These are phyloP conservation scores for Mrakia blollopis DNA, from an alignment of 768 basidiomycete species.

Conservation along the genomic window DNA sequence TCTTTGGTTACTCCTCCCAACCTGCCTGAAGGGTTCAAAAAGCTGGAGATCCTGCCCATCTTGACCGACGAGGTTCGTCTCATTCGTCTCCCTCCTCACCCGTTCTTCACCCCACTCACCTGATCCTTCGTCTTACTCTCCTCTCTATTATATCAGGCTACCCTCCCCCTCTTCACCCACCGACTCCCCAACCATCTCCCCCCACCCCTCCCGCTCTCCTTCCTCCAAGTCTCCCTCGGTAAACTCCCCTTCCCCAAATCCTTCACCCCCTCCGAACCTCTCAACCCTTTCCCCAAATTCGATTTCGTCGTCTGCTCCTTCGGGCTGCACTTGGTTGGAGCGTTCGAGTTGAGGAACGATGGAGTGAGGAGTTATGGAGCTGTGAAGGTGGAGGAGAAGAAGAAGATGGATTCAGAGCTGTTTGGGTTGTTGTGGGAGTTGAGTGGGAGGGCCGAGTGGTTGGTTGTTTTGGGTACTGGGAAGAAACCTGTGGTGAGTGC, in stretches of 20 bases:
- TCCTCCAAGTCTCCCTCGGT: conserved; percentile 60
- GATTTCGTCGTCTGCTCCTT: conserved; percentile 71
- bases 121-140: conserved; percentile 54
- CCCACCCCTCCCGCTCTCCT: conserved; percentile 50
- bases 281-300: conserved; percentile 39
- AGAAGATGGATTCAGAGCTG: conserved; percentile 49
- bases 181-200: background rate
- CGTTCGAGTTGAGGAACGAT: conserved; percentile 39
- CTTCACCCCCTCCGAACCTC: conserved; percentile 26
- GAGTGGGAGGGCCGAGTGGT: conserved; percentile 58
- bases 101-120: background rate
- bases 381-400: conserved; percentile 19
- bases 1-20: conserved; percentile 44
- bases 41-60: conserved; percentile 22
- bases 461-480: conserved; percentile 66
- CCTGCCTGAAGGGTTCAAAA: conserved; percentile 16
- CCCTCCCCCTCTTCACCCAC: conserved; percentile 5
- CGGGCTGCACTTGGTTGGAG: conserved; percentile 60
- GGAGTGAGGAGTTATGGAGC: conserved; percentile 20
- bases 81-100: conserved; percentile 52
- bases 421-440: conserved; percentile 63
- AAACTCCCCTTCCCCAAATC: conserved; percentile 47
- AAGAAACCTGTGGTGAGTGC: conserved; percentile 64
- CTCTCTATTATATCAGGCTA: conserved; percentile 40
- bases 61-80: conserved; percentile 38